Evolutionary conservation across 2,329 filamentous ascomycete species (phyloP).

Genomic region (Stemphylium lycopersici): DNA sequence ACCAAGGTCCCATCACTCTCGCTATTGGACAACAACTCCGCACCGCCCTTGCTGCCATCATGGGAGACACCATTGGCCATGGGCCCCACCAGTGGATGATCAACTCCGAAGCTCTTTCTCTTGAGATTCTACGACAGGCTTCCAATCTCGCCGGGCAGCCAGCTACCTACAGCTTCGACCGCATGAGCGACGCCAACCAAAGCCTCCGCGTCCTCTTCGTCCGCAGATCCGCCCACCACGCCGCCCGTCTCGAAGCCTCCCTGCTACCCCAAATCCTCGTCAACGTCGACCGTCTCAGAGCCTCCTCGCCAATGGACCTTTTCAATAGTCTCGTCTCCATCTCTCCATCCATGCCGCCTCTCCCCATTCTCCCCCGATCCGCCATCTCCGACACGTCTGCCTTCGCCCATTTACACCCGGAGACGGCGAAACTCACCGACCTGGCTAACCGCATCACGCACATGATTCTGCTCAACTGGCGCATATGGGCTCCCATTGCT

Average conservation of each 20-base stretch:
- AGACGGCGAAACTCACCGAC: conserved; percentile 59
- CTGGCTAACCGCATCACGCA: conserved; percentile 82
- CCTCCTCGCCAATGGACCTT: conserved; percentile 51
- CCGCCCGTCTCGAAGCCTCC: conserved; percentile 33
- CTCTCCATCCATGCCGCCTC: conserved; percentile 18
- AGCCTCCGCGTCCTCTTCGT: conserved; percentile 44
- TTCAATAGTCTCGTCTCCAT: conserved; percentile 51
- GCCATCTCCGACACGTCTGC: conserved; percentile 34
- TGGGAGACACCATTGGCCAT: conserved; percentile 38
- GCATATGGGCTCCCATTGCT: conserved; percentile 79
- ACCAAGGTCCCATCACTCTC: conserved; percentile 29
- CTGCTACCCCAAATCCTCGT: conserved; percentile 37
- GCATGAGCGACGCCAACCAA: conserved; percentile 45
- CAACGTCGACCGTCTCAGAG: conserved; percentile 39
- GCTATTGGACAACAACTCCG: conserved; percentile 34
- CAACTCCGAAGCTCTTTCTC: conserved; percentile 52
- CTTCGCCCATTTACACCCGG: conserved; percentile 14
- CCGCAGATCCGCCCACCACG: conserved; percentile 40
- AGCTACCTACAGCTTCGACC: conserved; percentile 39
- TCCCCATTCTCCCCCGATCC: conserved; percentile 19
- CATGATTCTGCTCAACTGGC: conserved; percentile 85
- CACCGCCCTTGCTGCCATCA: conserved; percentile 49
- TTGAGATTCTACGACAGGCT: conserved; percentile 54
- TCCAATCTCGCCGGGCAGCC: conserved; percentile 41
- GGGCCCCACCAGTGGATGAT: conserved; percentile 47